These are phyloP conservation scores for Cystofilobasidium ferigula DNA, from an alignment of 768 basidiomycete genomes.

Conservation along the genomic window DNA sequence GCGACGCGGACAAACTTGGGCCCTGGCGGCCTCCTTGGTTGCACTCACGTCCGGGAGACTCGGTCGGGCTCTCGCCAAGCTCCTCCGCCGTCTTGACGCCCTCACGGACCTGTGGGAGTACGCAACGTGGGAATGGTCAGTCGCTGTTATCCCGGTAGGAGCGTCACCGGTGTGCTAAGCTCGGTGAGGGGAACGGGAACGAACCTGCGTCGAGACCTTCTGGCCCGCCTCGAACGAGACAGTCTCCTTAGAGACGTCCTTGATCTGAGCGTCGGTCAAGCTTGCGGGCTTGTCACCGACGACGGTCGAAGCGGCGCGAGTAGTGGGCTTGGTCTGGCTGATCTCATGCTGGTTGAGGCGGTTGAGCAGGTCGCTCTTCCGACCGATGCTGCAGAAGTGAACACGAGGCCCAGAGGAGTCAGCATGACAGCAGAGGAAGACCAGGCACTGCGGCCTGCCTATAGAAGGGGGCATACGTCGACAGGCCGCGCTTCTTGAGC, in stretches of 20 bases:
- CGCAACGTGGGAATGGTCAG: neutral
- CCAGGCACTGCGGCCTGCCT: too few relatives aligned
- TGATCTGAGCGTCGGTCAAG: neutral
- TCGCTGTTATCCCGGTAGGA: neutral
- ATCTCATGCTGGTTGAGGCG: neutral
- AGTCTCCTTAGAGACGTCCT: neutral
- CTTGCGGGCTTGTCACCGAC: neutral
- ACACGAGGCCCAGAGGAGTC: too few relatives aligned
- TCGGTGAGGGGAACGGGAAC: neutral
- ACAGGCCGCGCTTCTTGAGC: constrained; percentile 10
- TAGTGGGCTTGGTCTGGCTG: neutral
- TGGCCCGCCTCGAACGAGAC: neutral
- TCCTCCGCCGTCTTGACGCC: neutral
- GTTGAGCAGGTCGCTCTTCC: neutral
- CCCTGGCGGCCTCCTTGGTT: neutral
- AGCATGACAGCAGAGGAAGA: neutral
- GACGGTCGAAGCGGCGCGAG: neutral
- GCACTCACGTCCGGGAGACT: neutral
- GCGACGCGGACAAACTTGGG: too few relatives aligned
- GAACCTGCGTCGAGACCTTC: neutral
- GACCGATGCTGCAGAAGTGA: neutral
- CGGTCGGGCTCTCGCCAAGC: neutral
- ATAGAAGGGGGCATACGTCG: neutral
- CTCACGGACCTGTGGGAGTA: neutral
- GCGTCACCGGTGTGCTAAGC: neutral